Evolutionary conservation across 768 basidiomycete species (phyloP).

Genomic region (Russula ochroleuca): DNA sequence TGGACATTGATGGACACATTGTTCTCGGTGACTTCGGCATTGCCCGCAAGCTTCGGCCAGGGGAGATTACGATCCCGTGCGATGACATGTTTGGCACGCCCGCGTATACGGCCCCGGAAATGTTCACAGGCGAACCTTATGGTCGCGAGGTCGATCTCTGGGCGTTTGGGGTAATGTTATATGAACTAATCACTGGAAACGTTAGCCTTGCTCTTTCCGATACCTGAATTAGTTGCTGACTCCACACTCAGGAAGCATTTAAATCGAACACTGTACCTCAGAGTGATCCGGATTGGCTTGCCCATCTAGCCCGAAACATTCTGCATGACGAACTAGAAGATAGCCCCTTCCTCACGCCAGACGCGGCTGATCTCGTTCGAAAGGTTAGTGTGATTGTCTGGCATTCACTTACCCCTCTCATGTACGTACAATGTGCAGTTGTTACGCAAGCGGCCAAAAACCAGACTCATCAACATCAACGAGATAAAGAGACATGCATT

Average conservation of each 20-base stretch:
- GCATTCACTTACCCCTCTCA: neutral
- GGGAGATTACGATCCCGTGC: conserved; percentile 1
- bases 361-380: conserved; percentile 9
- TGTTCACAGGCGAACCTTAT: conserved; percentile 17
- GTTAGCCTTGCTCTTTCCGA: neutral
- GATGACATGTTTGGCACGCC: conserved; percentile 24
- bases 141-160: conserved; percentile 22
- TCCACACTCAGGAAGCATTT: conserved; percentile 16
- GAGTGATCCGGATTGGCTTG: conserved; percentile 17
- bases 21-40: conserved; percentile 24
- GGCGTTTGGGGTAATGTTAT: conserved; percentile 25
- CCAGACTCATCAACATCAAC: conserved; percentile 11
- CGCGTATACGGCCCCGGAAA: conserved; percentile 22
- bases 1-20: conserved; percentile 22
- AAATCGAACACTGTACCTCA: conserved; percentile 14
- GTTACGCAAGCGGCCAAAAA: conserved; percentile 12
- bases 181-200: conserved; percentile 22
- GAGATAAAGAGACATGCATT: conserved; percentile 17
- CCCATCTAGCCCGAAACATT: conserved; percentile 14
- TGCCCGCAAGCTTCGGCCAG: conserved; percentile 11
- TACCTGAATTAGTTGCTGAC: neutral
- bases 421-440: neutral
- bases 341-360: conserved; percentile 15
- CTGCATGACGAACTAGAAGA: conserved; percentile 9
- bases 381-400: neutral